These are phyloP conservation scores for Oropetium thomaeum DNA, from an alignment of 176 grass and related monocot species.

Conservation along the genomic window DNA sequence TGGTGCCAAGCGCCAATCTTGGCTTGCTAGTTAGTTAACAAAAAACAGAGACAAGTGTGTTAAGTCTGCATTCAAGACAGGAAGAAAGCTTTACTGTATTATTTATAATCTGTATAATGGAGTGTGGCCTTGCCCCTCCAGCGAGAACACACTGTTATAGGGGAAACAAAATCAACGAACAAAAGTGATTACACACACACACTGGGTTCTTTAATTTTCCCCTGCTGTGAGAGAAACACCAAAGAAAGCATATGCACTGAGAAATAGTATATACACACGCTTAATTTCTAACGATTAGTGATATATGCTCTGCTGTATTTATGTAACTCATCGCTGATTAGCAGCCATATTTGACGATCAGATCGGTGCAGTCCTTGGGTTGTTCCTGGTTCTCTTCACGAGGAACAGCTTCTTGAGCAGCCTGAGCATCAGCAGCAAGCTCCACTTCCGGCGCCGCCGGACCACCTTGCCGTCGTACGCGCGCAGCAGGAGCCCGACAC, in stretches of 20 bases:
- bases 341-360: neutral
- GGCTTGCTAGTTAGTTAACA: no score
- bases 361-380: conserved; percentile 35
- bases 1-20: no score
- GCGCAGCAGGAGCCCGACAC: neutral
- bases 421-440: conserved; percentile 73
- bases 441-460: conserved; percentile 55
- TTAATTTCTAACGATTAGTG: neutral
- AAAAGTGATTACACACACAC: neutral
- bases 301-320: neutral
- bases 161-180: neutral
- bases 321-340: conserved; percentile 1
- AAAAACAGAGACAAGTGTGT: no score
- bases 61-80: no score
- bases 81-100: no score
- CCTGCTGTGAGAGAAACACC: conserved; percentile 18
- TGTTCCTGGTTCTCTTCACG: conserved; percentile 43
- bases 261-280: neutral
- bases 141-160: no score
- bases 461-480: conserved; percentile 43
- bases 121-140: no score
- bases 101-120: no score
- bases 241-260: conserved; percentile 10
- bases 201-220: conserved; percentile 6
- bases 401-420: conserved; percentile 82